phyloP scores from a whole-genome alignment of 495 filamentous ascomycete genomes.

The Pseudomonodictys pantanalensis region DNA sequence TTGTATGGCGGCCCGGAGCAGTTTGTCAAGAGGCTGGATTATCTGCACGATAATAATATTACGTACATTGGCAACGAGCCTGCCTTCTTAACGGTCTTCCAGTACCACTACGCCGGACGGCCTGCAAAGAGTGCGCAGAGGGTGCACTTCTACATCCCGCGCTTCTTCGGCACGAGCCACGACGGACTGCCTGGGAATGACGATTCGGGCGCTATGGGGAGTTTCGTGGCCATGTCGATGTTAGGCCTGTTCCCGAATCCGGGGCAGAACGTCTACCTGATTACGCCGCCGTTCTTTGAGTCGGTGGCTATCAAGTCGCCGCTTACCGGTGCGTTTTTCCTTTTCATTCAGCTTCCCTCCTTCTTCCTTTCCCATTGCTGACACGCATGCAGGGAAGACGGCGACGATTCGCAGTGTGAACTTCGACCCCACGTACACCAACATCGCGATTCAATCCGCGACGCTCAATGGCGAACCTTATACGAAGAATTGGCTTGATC shows the following conservation, averaged over 20 bases:
- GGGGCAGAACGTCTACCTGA: constrained; percentile 46
- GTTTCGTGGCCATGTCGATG: constrained; percentile 44
- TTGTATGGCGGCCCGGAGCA: constrained; percentile 40
- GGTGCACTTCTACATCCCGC: constrained; percentile 44
- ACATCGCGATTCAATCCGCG: constrained; percentile 53
- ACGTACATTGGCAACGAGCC: constrained; percentile 46
- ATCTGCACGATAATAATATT: constrained; percentile 42
- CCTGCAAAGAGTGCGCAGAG: constrained; percentile 41
- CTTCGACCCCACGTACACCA: constrained; percentile 61
- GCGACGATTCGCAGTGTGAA: constrained; percentile 58
- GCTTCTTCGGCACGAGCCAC: constrained; percentile 38
- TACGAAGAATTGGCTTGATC: constrained; percentile 57
- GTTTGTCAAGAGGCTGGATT: constrained; percentile 44
- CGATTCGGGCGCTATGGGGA: constrained; percentile 44
- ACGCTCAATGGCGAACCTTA: constrained; percentile 51
- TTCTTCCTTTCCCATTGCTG: no score
- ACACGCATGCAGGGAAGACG: constrained; percentile 55
- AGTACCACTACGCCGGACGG: constrained; percentile 48
- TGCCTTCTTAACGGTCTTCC: constrained; percentile 45
- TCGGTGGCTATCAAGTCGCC: constrained; percentile 53
- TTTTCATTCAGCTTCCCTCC: no score
- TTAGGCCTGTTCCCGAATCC: constrained; percentile 46
- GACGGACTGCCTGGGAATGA: constrained; percentile 44
- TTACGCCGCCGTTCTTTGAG: constrained; percentile 44
- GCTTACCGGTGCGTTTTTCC: no score